Conservation (phyloP, 1,284 basidiomycete species). For the Fomitopsis pinicola region DNA sequence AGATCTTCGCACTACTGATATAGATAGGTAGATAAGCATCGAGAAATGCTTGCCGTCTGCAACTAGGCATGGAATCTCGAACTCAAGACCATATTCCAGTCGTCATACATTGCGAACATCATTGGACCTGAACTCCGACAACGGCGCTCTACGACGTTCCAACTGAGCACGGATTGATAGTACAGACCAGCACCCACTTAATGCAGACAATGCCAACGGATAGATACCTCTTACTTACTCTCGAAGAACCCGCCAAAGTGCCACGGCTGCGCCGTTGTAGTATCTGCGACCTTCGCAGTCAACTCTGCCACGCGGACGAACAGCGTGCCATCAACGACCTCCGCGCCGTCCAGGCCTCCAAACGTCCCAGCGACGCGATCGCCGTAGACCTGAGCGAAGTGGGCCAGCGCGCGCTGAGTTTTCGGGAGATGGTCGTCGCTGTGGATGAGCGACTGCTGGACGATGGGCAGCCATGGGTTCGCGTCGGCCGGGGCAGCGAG, state of each 20-base stretch:
- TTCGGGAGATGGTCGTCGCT: constrained; percentile 65
- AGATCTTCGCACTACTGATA: not conserved
- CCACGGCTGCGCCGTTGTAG: constrained; percentile 45
- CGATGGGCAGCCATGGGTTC: constrained; percentile 53
- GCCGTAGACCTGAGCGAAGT: constrained; percentile 32
- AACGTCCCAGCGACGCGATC: not conserved
- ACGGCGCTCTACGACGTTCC: too few species aligned
- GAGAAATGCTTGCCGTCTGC: not conserved
- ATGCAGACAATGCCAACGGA: too few species aligned
- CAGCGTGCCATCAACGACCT: constrained; percentile 54
- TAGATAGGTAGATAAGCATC: not conserved
- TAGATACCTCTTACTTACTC: not conserved
- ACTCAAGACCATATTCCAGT: not conserved
- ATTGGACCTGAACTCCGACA: too few species aligned
- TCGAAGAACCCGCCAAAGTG: constrained; percentile 22
- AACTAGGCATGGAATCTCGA: not conserved
- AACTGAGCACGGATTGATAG: too few species aligned
- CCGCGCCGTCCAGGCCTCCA: constrained; percentile 30
- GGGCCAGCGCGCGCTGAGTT: constrained; percentile 50
- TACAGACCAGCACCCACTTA: not conserved
- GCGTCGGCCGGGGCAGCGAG: constrained; percentile 32
- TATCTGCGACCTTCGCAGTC: constrained; percentile 32
- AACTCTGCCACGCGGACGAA: constrained; percentile 52
- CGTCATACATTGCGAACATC: not conserved
- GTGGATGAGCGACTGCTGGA: constrained; percentile 44